These are phyloP conservation scores for Candida wancherniae DNA, from an alignment of 805 yeast species.

Conservation along the genomic window DNA sequence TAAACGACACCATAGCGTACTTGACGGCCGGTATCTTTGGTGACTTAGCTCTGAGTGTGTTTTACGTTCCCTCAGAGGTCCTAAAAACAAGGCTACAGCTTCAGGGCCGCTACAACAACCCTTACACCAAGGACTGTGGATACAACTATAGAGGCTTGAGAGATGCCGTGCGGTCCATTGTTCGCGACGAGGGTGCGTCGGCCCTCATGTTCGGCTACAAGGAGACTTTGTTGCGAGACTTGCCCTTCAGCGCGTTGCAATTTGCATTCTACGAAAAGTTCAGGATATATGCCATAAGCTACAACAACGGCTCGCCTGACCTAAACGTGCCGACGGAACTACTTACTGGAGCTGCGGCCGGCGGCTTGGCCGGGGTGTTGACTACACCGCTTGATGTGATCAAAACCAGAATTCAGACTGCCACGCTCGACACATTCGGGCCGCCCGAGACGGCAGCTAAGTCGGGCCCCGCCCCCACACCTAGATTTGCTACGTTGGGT, in stretches of 20 bases:
- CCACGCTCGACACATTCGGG: slow-evolving; percentile 34
- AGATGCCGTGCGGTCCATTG: slow-evolving; percentile 66
- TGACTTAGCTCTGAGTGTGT: slow-evolving; percentile 80
- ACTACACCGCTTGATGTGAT: slow-evolving; percentile 93
- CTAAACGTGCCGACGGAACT: slow-evolving; percentile 62
- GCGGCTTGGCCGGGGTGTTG: slow-evolving; percentile 82
- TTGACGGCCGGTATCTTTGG: slow-evolving; percentile 89
- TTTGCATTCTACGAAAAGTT: slow-evolving; percentile 91
- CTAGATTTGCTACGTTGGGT: slow-evolving; percentile 24
- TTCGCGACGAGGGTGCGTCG: slow-evolving; percentile 62
- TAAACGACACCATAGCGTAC: slow-evolving; percentile 78
- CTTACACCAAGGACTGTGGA: slow-evolving; percentile 64
- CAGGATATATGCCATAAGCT: slow-evolving; percentile 53
- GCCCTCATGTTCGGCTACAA: slow-evolving; percentile 88
- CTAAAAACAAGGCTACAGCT: slow-evolving; percentile 88
- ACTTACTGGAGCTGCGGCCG: slow-evolving; percentile 90
- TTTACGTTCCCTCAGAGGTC: slow-evolving; percentile 95
- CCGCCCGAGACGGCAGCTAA: slow-evolving; percentile 5
- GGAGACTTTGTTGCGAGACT: slow-evolving; percentile 86
- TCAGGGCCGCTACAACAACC: slow-evolving; percentile 84
- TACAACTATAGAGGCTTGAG: slow-evolving; percentile 77
- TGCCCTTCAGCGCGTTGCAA: slow-evolving; percentile 94
- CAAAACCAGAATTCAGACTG: slow-evolving; percentile 91
- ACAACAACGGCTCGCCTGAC: slow-evolving; percentile 31
- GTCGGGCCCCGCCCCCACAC: slow-evolving; percentile 7